Base-by-base conservation (phyloP, 306 rosid genomes). In the Quercus rubra region DNA sequence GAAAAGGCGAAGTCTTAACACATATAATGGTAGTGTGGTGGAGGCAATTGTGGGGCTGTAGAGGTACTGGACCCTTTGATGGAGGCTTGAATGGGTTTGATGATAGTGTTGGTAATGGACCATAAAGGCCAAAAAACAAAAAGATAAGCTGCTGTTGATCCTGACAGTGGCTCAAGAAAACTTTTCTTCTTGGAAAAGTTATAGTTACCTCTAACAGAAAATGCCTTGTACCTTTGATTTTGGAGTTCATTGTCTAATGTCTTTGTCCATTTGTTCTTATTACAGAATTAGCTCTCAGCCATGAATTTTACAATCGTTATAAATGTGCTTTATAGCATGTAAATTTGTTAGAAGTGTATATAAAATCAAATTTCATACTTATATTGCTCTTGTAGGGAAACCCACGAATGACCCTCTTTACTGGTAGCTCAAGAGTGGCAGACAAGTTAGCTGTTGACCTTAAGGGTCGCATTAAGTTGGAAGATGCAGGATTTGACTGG, bases 401-500 rank as follows among this genome's bases (percentile, higher is more conserved):
- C 77, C 94, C 94, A 57, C 88, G 88, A 56, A 95, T 95, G 99
- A 92, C 99, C 81, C 98, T 95, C 63, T 95, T 95, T 77, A 95
- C 99, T 23, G 98, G 99, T 67, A 95, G 99, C 90, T 95, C 99
- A 68, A 92, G 93, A 87, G 98, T 95, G 86, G 99, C 99, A 58
- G 99, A 95, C 31, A 95, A 95, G 80, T 83, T 95, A 79, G 94
- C 95, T 38, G 86, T 43, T 18, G 99, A 95, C 80, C 80, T 92
- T 68, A 92, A 91, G 82, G 99, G 98, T 56, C 94, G 97, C 6
- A 59, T 95, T 81, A 95, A 90, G 83, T 77, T 95, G 88, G 99
- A 95, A 88, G 99, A 95, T 87, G 99, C 98, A 52, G 99, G 99
- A 71, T 95, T 92, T 86, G 99, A 95, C 89, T 95, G 99, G 99